A percentile compares a stretch with the other conserved stretches of the same genome.
phyloP scores from a whole-genome alignment of 495 filamentous ascomycete species.

The Talaromyces thailandensis region DNA sequence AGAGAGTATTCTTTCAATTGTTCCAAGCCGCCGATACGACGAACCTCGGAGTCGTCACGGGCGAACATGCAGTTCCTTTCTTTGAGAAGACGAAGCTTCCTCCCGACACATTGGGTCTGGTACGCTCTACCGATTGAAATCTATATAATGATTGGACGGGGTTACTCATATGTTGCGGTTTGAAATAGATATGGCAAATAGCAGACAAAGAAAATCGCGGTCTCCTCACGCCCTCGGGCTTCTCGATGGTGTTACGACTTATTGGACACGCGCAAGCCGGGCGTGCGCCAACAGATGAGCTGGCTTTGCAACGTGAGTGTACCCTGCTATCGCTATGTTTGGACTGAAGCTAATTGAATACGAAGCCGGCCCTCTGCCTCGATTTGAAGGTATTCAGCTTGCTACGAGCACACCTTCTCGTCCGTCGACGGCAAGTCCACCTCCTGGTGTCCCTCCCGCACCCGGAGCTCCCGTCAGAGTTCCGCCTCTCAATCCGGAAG shows the following conservation, averaged over 20 bases:
- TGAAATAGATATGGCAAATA: slow-evolving; percentile 88
- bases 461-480: slow-evolving; percentile 74
- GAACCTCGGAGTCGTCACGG: slow-evolving; percentile 85
- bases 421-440: slow-evolving; percentile 35
- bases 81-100: slow-evolving; percentile 92
- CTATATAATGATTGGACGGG: neutral
- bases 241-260: slow-evolving; percentile 81
- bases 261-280: slow-evolving; percentile 93
- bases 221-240: slow-evolving; percentile 82
- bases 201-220: slow-evolving; percentile 95
- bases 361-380: slow-evolving; percentile 76
- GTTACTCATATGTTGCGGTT: neutral
- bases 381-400: slow-evolving; percentile 69
- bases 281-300: slow-evolving; percentile 66
- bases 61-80: slow-evolving; percentile 93
- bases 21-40: slow-evolving; percentile 87
- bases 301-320: slow-evolving; percentile 56
- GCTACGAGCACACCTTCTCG: slow-evolving; percentile 31
- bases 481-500: slow-evolving; percentile 80
- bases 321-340: neutral
- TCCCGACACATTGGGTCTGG: slow-evolving; percentile 80
- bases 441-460: slow-evolving; percentile 44
- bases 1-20: slow-evolving; percentile 82
- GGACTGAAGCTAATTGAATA: slow-evolving; percentile 4
- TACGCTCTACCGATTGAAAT: slow-evolving; percentile 29